These are phyloP conservation scores for Geotrichum klebahnii DNA, from an alignment of 1,139 yeast genomes.

Conservation along the genomic window DNA sequence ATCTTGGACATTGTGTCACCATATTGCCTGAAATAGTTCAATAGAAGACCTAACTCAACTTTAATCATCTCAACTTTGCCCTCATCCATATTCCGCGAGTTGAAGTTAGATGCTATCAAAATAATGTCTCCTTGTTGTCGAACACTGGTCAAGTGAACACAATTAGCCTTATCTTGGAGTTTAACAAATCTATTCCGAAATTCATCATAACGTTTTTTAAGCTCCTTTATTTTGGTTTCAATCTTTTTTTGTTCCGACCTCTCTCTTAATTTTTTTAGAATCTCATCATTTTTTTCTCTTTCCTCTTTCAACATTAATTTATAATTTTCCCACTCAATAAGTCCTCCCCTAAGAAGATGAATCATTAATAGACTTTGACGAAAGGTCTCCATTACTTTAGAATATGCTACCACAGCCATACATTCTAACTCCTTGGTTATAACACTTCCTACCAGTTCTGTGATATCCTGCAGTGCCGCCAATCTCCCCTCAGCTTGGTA, in stretches of 20 bases:
- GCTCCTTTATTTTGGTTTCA: neutral
- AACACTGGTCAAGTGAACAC: neutral
- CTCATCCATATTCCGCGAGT: neutral
- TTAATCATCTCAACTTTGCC: neutral
- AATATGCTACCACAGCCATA: neutral
- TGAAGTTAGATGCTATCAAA: neutral
- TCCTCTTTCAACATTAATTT: no score
- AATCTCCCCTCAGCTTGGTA: no score
- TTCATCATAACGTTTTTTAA: no score
- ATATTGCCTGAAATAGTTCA: neutral
- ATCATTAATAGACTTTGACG: neutral
- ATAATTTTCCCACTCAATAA: no score
- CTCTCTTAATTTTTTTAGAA: neutral
- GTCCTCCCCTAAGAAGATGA: no score
- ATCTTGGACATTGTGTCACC: neutral
- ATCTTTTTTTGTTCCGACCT: neutral
- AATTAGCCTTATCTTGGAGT: neutral
- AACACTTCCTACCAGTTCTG: no score
- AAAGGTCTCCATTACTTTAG: neutral
- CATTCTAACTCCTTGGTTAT: neutral
- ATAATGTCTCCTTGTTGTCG: neutral
- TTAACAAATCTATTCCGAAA: no score
- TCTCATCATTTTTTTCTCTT: no score
- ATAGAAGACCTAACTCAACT: neutral
- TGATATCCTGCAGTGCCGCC: no score